A percentile compares a stretch with the other conserved stretches of the same genome.
Evolutionary conservation across 1,284 basidiomycete genomes (phyloP).

Genomic region (Grifola frondosa): DNA sequence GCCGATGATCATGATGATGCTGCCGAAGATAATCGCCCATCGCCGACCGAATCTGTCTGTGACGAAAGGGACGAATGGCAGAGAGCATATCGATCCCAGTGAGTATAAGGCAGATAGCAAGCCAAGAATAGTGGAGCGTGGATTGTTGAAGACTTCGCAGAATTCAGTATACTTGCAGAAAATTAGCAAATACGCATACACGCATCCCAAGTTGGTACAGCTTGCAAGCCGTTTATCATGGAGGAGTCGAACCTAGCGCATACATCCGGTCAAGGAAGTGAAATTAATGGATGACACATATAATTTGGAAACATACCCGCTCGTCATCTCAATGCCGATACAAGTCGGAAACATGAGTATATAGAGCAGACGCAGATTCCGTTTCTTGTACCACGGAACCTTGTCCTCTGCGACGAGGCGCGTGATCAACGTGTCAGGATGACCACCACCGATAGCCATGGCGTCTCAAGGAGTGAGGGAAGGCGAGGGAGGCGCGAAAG

Average conservation of each 20-base stretch:
- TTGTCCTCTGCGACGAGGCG: conserved; percentile 46
- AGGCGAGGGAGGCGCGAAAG: not conserved
- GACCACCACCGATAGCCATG: conserved; percentile 19
- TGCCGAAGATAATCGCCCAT: conserved; percentile 57
- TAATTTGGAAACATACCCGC: conserved; percentile 41
- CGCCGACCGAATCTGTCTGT: conserved; percentile 66
- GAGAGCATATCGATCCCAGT: conserved; percentile 52
- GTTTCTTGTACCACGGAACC: conserved; percentile 56
- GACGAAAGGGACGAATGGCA: conserved; percentile 64
- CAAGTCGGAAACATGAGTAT: conserved; percentile 56
- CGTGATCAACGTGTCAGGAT: conserved; percentile 41
- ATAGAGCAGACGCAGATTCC: conserved; percentile 49
- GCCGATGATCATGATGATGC: conserved; percentile 59
- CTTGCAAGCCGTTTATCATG: conserved; percentile 65
- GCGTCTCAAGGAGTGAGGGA: not conserved
- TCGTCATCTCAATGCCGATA: conserved; percentile 62
- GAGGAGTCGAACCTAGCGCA: conserved; percentile 50
- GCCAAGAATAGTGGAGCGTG: conserved; percentile 49
- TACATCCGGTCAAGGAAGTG: not conserved
- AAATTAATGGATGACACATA: no score
- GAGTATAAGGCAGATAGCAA: conserved; percentile 55
- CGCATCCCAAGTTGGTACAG: conserved; percentile 56
- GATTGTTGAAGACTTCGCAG: conserved; percentile 44
- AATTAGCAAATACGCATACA: conserved; percentile 35
- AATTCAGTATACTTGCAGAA: not conserved